These are phyloP conservation scores for Pluteus cervinus DNA, from an alignment of 768 basidiomycete genomes.

Conservation along the genomic window DNA sequence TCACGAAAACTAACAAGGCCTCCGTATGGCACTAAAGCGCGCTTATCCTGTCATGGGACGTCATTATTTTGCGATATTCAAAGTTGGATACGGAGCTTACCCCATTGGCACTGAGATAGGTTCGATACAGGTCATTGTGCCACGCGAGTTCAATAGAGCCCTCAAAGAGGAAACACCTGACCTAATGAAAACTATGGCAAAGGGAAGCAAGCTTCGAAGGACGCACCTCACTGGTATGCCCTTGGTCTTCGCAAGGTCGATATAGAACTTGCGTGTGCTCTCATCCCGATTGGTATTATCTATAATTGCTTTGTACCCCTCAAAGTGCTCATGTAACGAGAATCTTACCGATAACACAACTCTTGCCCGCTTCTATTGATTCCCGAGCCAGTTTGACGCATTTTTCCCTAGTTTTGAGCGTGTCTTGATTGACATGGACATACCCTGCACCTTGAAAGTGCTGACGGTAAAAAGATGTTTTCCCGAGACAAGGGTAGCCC, in stretches of 20 bases:
- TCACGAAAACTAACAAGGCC: slow-evolving; percentile 55
- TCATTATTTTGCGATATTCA: slow-evolving; percentile 1
- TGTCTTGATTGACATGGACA: slow-evolving; percentile 84
- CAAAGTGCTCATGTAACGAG: no score
- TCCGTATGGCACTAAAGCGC: slow-evolving; percentile 50
- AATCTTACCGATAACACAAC: slow-evolving; percentile 73
- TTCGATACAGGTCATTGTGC: slow-evolving; percentile 90
- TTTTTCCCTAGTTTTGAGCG: slow-evolving; percentile 63
- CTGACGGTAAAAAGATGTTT: slow-evolving; percentile 70
- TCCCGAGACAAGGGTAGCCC: slow-evolving; percentile 61
- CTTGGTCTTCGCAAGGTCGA: slow-evolving; percentile 56
- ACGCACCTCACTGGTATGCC: slow-evolving; percentile 51
- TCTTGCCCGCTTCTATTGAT: slow-evolving; percentile 46
- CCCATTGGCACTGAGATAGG: slow-evolving; percentile 38
- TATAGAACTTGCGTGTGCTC: slow-evolving; percentile 62
- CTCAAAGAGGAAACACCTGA: slow-evolving; percentile 70
- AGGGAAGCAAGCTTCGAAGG: background rate
- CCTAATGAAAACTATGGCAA: background rate
- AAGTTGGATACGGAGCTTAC: slow-evolving; percentile 9
- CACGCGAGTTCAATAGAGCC: slow-evolving; percentile 77
- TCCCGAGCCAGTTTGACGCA: slow-evolving; percentile 64
- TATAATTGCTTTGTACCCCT: no score
- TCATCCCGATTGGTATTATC: slow-evolving; percentile 91
- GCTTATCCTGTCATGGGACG: slow-evolving; percentile 29
- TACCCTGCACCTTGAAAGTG: slow-evolving; percentile 70